phyloP scores from a whole-genome alignment of 2,329 filamentous ascomycete species.

The Alternaria metachromatica region DNA sequence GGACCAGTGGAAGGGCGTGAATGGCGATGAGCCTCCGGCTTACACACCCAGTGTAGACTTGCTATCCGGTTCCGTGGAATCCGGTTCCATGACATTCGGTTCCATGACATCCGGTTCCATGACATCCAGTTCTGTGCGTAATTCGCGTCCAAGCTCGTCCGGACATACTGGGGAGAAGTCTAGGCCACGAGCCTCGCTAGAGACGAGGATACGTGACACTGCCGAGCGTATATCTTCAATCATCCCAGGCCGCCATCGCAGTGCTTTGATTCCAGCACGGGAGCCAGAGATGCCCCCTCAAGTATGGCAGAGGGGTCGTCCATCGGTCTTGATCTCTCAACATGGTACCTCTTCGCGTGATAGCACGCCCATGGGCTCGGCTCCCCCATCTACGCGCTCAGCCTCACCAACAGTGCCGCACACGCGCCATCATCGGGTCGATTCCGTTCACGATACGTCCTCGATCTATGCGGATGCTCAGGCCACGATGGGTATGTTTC shows the following conservation, averaged over 20 bases:
- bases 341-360: background rate
- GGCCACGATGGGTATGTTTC: background rate
- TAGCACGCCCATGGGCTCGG: conserved; percentile 25
- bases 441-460: background rate
- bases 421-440: background rate
- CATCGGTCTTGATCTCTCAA: conserved; percentile 10
- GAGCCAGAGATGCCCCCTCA: conserved; percentile 16
- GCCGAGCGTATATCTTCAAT: background rate
- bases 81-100: no score
- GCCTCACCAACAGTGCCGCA: background rate
- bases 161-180: background rate
- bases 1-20: conserved; percentile 16
- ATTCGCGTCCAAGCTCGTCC: background rate
- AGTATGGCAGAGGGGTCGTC: conserved; percentile 21
- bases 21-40: background rate
- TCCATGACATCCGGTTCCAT: background rate
- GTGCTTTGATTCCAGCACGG: background rate
- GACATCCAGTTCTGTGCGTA: background rate
- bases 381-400: background rate
- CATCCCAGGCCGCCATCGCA: background rate
- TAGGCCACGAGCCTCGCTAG: background rate
- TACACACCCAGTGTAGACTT: background rate
- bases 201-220: background rate
- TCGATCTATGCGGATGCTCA: background rate
- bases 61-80: background rate